Percentiles rank a stretch among this genome's conserved stretches.
Evolutionary conservation across 495 filamentous ascomycete species (phyloP).

Genomic region (Penicillium lagena): DNA sequence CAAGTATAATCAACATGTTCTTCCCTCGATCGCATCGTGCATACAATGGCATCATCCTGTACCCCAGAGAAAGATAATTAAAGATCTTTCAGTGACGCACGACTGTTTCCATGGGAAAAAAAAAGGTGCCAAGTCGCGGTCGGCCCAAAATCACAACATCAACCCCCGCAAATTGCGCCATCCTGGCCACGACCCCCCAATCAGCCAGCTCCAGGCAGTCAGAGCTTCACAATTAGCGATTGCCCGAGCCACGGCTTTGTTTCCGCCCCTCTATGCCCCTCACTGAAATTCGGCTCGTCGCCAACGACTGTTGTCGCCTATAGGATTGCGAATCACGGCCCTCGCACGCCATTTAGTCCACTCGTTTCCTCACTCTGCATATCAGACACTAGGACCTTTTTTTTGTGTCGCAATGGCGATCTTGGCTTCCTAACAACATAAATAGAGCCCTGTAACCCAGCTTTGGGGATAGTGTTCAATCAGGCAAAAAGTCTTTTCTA

Average conservation of each 20-base stretch:
- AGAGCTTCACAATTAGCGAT: too few species aligned
- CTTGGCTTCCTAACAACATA: conserved; percentile 2
- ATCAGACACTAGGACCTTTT: background rate
- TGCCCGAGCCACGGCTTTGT: too few species aligned
- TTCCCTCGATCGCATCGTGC: too few species aligned
- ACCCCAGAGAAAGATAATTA: too few species aligned
- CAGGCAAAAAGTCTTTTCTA: background rate
- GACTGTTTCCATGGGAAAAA: background rate
- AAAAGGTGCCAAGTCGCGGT: conserved; percentile 1
- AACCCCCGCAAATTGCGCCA: conserved; percentile 26
- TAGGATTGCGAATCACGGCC: background rate
- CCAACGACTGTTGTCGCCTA: background rate
- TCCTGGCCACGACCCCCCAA: conserved; percentile 9
- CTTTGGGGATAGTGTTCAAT: too few species aligned
- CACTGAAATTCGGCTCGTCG: too few species aligned
- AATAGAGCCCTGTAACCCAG: conserved; percentile 5
- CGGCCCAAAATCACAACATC: conserved; percentile 23
- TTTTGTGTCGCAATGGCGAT: too few species aligned
- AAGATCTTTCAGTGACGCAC: background rate
- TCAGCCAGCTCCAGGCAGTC: conserved; percentile 1
- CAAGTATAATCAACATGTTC: too few species aligned
- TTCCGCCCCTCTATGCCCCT: too few species aligned
- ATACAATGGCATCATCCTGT: too few species aligned
- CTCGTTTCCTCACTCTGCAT: conserved; percentile 14
- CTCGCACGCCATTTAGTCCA: conserved; percentile 21